Base-by-base conservation (phyloP, 2,329 filamentous ascomycete genomes). In the Colletotrichum destructivum region DNA sequence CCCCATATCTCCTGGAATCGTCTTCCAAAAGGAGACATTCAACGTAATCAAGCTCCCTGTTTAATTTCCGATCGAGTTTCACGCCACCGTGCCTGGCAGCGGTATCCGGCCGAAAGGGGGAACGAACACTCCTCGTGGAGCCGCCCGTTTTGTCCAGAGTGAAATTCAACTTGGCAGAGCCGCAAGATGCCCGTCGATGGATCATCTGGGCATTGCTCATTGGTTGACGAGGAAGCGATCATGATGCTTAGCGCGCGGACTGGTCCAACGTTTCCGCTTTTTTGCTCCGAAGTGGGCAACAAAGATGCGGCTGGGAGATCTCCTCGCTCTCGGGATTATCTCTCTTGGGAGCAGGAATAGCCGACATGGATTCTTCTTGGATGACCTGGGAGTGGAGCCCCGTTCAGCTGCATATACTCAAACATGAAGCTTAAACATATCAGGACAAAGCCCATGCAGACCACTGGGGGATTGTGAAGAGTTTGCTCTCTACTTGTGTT, bases 31-130 rank as follows among this genome's bases (percentile, higher is more conserved):
- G n/a, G 35, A 38, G 47, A 63, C 42, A n/a, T 18, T 15, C 21
- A 51, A 23, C 4, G 31, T 40, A 31, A 49, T 15, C 8, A 12
- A 51, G 7, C 61, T 35, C 61, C 49, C n/a, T n/a, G 4, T 46
- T 52, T 56, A 54, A 63, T 63, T 46, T 63, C 61, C 49, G 49
- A 44, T 23, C 61, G 31, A 13, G 61, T 63, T 63, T 63, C 61
- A 44, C 15, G 21, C 38, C 47, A 31, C 44, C 12, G 49, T 8
- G 11, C 42, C 49, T 55, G 47, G 21, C 47, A 63, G 18, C 61
- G 35, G 44, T 46, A 54, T 44, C 35, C 21, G n/a, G 21, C 21
- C 49, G 40, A 54, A 63, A 54, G 23, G 49, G 31, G 23, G 46
- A 21, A 21, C 18, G n/a, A n/a, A n/a, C n/a, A 42, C 11, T 18